Evolutionary conservation across 441 rosid species (phyloP), one percentile per base, ranked within the genome.

Genomic region (Capsella rubella): DNA sequence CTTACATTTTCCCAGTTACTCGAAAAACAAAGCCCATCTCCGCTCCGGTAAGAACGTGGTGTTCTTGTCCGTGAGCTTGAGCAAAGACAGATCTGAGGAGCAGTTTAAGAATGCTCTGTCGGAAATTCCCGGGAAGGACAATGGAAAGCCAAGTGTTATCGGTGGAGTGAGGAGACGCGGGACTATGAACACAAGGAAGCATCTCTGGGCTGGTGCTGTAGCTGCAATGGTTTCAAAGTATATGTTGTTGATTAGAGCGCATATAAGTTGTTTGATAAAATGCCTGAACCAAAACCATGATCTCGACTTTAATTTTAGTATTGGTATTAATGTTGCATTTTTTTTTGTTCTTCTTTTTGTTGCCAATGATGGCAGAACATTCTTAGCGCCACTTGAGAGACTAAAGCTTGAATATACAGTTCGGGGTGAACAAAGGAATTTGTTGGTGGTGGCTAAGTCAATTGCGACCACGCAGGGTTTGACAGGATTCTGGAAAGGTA

Each of bases 191-290:
- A 84, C 97, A 47, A 64, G 89, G 13, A 91, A 86, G 69, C 97
- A 91, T 85, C 82, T 91, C 65, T 91, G 97, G 91, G 86, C 97
- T 34, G 97, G 97, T 39, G 97, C 93, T 67, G 79, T 87, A 71
- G 93, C 97, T 13, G 97, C 95, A 57, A 89, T 89, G 95, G 89
- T 91, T 69, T 91, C 93, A 42, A 91, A 93, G 95, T 91, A 67
- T 10, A 27, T 12, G 27, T 9, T 1, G 10, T 40, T 16, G 16
- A 21, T 60, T 56, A 62, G 3, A 53, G 16, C 3, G 53, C 75
- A 1, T 49, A 70, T n/a, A 63, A 64, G 40, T 31, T 18, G 69
- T 67, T 60, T 6, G 74, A 52, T 67, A 12, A 67, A 74, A 74
- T 74, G 73, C 55, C 61, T 50, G 12, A 67, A 73, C 52, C 77